A percentile compares a stretch with the other conserved stretches of the same genome.
Evolutionary conservation across 2,329 filamentous ascomycete genomes (phyloP).

Genomic region (Setomelanomma holmii): DNA sequence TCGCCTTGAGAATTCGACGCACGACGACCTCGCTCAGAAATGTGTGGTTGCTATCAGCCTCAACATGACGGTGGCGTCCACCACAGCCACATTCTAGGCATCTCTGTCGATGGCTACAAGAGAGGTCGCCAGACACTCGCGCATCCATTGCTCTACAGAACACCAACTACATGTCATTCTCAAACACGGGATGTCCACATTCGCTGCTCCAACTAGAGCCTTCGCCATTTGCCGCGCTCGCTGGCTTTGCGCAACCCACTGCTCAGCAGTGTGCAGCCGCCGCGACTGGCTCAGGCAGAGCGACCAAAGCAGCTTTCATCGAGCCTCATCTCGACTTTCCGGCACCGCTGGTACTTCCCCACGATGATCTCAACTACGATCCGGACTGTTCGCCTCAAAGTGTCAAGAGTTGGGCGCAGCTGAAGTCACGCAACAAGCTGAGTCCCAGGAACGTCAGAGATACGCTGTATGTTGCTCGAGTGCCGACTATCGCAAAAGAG

Average conservation of each 20-base stretch:
- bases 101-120: too few relatives aligned
- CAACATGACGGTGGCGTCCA: too few relatives aligned
- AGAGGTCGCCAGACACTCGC: too few relatives aligned
- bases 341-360: slow-evolving; percentile 65
- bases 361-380: slow-evolving; percentile 64
- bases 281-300: slow-evolving; percentile 18
- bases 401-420: slow-evolving; percentile 59
- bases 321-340: slow-evolving; percentile 55
- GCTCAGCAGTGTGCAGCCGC: slow-evolving; percentile 31
- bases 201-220: slow-evolving; percentile 22
- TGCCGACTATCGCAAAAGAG: slow-evolving; percentile 51
- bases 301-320: not conserved
- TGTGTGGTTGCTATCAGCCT: too few relatives aligned
- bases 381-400: slow-evolving; percentile 61
- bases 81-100: too few relatives aligned
- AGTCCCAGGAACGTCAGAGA: slow-evolving; percentile 48
- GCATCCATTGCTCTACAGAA: too few relatives aligned
- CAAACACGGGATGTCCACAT: slow-evolving; percentile 1
- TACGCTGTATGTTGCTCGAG: slow-evolving; percentile 62
- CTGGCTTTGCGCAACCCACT: slow-evolving; percentile 41
- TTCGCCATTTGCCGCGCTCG: slow-evolving; percentile 46
- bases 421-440: slow-evolving; percentile 56
- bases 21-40: too few relatives aligned
- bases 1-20: too few relatives aligned
- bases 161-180: not conserved